Conservation (phyloP, 2,329 filamentous ascomycete genomes). For the Geosmithia morbida region DNA sequence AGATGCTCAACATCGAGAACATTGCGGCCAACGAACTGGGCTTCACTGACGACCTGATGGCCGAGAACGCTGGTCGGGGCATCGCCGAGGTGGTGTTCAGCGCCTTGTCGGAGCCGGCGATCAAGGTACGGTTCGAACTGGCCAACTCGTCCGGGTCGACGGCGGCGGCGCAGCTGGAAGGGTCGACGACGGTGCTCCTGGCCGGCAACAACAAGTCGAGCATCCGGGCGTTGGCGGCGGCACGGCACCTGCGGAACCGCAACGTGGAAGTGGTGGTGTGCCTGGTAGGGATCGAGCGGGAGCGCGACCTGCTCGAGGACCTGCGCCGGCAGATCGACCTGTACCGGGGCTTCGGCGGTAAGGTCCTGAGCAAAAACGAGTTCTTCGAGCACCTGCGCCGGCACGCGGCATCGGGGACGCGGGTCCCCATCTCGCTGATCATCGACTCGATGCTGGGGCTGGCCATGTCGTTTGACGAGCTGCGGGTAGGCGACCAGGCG, state of each 20-base stretch:
- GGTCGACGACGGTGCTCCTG: conserved; percentile 52
- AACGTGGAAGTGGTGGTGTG: conserved; percentile 70
- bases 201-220: conserved; percentile 92
- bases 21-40: conserved; percentile 79
- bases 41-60: conserved; percentile 77
- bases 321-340: conserved; percentile 71
- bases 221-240: conserved; percentile 70
- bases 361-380: conserved; percentile 46
- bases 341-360: conserved; percentile 71
- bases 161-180: conserved; percentile 13
- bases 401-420: conserved; percentile 20
- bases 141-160: conserved; percentile 19
- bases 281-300: conserved; percentile 71
- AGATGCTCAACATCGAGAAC: conserved; percentile 87
- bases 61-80: conserved; percentile 79
- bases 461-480: conserved; percentile 76
- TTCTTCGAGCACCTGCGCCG: conserved; percentile 46
- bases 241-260: conserved; percentile 74
- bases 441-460: conserved; percentile 81
- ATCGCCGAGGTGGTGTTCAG: conserved; percentile 72
- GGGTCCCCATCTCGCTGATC: conserved; percentile 58
- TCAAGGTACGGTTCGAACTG: conserved; percentile 34
- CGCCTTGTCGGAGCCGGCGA: conserved; percentile 48
- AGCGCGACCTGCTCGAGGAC: conserved; percentile 66
- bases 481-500: conserved; percentile 69